Conservation (phyloP, 129 eudicot species). For the Centaurea solstitialis region DNA sequence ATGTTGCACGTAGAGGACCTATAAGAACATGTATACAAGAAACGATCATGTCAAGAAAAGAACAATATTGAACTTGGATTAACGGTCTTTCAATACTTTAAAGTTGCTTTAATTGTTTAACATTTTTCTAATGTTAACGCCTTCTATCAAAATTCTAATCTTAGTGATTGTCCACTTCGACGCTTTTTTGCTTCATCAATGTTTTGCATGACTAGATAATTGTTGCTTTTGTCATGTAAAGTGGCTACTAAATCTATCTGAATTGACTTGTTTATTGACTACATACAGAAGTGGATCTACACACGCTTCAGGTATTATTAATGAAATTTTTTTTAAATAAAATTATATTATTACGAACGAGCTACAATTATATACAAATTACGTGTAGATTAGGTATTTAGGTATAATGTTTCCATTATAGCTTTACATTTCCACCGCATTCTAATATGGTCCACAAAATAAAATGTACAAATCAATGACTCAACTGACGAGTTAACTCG, state of each 20-base stretch:
- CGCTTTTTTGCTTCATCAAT: neutral
- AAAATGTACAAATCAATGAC: neutral
- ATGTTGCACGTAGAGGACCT: neutral
- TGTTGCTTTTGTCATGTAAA: conserved; percentile 13
- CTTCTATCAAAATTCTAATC: neutral
- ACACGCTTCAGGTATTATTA: neutral
- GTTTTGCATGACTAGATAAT: conserved; percentile 5
- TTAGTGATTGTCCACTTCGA: neutral
- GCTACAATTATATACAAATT: neutral
- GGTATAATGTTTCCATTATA: neutral
- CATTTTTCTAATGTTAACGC: neutral
- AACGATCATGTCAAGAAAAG: neutral
- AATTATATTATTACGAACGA: neutral
- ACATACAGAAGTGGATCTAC: neutral
- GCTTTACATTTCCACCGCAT: neutral
- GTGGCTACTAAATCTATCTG: conserved; percentile 1
- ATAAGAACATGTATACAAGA: neutral
- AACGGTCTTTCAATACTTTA: neutral
- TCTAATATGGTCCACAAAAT: neutral
- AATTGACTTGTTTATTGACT: neutral
- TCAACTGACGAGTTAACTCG: neutral
- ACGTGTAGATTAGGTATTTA: neutral
- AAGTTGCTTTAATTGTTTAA: neutral
- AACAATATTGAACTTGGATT: neutral
- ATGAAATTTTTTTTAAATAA: neutral